Percentiles rank a stretch among this genome's conserved stretches.
Evolutionary conservation across 441 rosid species (phyloP).

Genomic region (Erodium texanum): DNA sequence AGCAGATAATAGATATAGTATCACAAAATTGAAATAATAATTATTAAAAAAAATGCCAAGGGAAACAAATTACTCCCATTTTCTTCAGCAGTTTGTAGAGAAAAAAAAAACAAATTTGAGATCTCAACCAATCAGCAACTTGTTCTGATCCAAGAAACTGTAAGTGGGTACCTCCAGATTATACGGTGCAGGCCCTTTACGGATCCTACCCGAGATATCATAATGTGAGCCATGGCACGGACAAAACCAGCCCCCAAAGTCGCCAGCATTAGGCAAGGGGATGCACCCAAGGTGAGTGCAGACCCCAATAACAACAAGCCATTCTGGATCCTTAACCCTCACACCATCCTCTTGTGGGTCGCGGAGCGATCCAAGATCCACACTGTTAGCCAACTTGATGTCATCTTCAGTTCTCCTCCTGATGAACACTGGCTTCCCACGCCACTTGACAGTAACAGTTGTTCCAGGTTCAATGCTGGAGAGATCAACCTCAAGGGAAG

Average conservation of each 20-base stretch:
- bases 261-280: constrained; percentile 96
- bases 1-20: constrained; percentile 11
- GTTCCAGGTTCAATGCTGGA: constrained; percentile 81
- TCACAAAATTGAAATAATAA: background rate
- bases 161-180: constrained; percentile 94
- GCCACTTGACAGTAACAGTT: constrained; percentile 96
- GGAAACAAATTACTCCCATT: constrained; percentile 4
- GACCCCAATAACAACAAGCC: constrained; percentile 87
- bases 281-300: constrained; percentile 96
- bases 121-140: constrained; percentile 64
- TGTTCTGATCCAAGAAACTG: constrained; percentile 78
- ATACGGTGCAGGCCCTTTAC: constrained; percentile 94
- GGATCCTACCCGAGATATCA: constrained; percentile 87
- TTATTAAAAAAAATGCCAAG: background rate
- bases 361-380: constrained; percentile 73
- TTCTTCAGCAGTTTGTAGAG: constrained; percentile 10
- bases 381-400: constrained; percentile 71
- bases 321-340: constrained; percentile 90
- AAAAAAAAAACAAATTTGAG: constrained; percentile 16
- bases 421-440: constrained; percentile 93
- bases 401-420: constrained; percentile 86
- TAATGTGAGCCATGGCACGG: constrained; percentile 98
- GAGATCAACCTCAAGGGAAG: constrained; percentile 89
- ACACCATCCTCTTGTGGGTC: constrained; percentile 77
- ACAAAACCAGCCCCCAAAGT: constrained; percentile 95